Conservation (phyloP, 345 rosid species). For the Corchorus capsularis region DNA sequence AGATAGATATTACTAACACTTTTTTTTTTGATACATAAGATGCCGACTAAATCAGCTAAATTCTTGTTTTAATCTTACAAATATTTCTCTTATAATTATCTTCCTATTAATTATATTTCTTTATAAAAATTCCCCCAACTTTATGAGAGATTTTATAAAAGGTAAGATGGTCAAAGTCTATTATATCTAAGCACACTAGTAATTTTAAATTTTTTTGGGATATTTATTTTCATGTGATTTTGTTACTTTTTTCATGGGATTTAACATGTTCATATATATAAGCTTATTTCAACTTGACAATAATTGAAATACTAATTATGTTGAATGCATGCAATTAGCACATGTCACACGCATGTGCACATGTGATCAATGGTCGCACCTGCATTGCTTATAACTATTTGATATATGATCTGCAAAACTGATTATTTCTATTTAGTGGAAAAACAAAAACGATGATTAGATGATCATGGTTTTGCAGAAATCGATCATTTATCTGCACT, state of each 20-base stretch:
- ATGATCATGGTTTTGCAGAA: no score
- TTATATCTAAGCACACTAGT: background rate
- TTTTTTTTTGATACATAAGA: no score
- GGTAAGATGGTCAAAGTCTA: background rate
- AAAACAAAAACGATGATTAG: no score
- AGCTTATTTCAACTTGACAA: background rate
- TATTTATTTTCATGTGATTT: background rate
- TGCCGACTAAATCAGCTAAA: no score
- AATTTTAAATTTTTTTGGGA: background rate
- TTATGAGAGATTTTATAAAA: background rate
- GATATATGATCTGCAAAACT: background rate
- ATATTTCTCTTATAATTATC: no score
- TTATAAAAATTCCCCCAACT: no score
- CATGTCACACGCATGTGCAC: slow-evolving; percentile 15
- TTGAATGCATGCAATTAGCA: slow-evolving; percentile 3
- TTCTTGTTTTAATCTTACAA: no score
- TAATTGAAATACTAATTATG: slow-evolving; percentile 5
- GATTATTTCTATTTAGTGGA: background rate
- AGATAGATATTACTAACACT: no score
- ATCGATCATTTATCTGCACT: no score
- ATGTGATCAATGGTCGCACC: slow-evolving; percentile 10
- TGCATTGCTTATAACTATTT: background rate
- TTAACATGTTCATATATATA: background rate
- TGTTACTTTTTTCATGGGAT: background rate
- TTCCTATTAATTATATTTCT: no score